phyloP scores from a whole-genome alignment of 331 rosid genomes.

The Prunus yedoensis region DNA sequence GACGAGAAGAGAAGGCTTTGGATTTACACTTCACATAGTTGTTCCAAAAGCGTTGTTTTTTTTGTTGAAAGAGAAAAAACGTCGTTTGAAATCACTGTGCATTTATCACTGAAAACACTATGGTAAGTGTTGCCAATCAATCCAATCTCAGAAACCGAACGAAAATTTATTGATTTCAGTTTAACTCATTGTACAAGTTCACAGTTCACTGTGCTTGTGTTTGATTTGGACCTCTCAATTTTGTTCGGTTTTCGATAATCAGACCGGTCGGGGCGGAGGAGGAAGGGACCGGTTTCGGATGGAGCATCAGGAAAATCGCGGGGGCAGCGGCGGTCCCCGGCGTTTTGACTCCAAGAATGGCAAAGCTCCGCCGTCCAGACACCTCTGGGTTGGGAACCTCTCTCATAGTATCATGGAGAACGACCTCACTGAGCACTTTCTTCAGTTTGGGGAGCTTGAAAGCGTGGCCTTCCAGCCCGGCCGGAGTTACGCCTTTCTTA shows the following conservation, averaged over 20 bases:
- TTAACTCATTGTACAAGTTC: not conserved
- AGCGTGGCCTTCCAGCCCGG: constrained; percentile 83
- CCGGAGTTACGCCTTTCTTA: constrained; percentile 84
- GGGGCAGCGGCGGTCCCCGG: constrained; percentile 20
- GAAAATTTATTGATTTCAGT: not conserved
- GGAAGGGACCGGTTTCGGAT: constrained; percentile 49
- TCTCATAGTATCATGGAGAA: constrained; percentile 56
- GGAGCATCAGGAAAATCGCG: constrained; percentile 32
- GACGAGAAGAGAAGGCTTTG: not conserved
- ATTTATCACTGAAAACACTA: not conserved
- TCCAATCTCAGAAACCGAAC: not conserved
- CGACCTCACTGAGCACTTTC: constrained; percentile 64
- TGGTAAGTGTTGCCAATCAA: not conserved
- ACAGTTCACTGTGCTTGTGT: not conserved
- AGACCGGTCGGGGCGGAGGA: constrained; percentile 36
- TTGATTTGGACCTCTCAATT: not conserved
- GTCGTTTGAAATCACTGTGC: not conserved
- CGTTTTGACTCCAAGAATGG: constrained; percentile 8
- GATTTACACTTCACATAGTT: not conserved
- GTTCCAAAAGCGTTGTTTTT: not conserved
- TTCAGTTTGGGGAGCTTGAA: constrained; percentile 69
- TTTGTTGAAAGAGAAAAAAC: no score
- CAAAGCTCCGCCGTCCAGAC: constrained; percentile 65
- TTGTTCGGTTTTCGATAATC: not conserved
- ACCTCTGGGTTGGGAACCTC: constrained; percentile 72